phyloP scores from a whole-genome alignment of 2,329 filamentous ascomycete genomes.

The Rutstroemia sp. region DNA sequence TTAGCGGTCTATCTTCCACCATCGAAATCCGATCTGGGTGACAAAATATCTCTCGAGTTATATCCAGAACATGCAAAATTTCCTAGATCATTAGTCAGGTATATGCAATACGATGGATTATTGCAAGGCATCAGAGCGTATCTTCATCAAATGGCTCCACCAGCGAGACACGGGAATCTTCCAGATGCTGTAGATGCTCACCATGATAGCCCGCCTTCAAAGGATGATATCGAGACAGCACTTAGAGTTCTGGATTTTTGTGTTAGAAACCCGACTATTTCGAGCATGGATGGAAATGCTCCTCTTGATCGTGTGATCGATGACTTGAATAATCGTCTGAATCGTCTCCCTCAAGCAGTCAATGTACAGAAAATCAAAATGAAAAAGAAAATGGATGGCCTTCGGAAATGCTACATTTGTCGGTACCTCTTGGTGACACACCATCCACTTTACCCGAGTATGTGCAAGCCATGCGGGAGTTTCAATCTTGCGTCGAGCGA shows the following conservation, averaged over 20 bases:
- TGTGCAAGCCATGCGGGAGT: conserved; percentile 14
- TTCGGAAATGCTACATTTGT: neutral
- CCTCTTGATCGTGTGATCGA: neutral
- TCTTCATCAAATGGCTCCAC: conserved; percentile 7
- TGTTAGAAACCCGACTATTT: neutral
- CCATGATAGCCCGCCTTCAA: neutral
- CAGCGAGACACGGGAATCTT: conserved; percentile 2
- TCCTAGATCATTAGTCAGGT: no score
- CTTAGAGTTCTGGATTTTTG: neutral
- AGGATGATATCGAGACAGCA: neutral
- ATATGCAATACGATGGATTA: neutral
- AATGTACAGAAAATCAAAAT: no score
- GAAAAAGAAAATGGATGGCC: no score
- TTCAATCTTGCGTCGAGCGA: conserved; percentile 14
- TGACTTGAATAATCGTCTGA: neutral
- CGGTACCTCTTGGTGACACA: neutral
- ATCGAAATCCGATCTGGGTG: neutral
- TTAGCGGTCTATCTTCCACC: conserved; percentile 12
- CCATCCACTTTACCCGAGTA: conserved; percentile 12
- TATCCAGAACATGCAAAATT: conserved; percentile 9
- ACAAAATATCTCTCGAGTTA: conserved; percentile 8
- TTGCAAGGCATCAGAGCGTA: conserved; percentile 13
- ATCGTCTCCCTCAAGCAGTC: neutral
- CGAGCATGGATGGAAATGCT: neutral
- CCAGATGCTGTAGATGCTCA: neutral